Conservation (phyloP, 805 yeast genomes). For the Saccharomycopsis sp. region DNA sequence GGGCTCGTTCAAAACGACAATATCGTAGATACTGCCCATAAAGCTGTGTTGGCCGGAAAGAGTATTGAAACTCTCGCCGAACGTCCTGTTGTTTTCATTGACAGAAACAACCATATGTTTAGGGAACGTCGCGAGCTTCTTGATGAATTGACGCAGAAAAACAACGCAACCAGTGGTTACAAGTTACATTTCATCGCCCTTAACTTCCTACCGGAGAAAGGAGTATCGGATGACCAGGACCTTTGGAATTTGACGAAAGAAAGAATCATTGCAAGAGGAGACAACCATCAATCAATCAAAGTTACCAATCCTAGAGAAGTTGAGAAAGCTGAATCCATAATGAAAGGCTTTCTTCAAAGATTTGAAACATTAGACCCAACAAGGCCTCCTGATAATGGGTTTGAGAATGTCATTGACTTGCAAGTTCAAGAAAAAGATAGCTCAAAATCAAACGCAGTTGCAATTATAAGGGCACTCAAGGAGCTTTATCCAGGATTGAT, state of each 20-base stretch:
- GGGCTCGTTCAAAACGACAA: constrained; percentile 80
- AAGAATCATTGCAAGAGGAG: constrained; percentile 67
- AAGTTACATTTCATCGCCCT: constrained; percentile 54
- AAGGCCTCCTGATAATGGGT: constrained; percentile 53
- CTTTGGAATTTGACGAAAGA: constrained; percentile 47
- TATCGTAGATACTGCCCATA: constrained; percentile 31
- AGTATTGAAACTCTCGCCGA: constrained; percentile 28
- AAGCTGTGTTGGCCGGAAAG: neutral
- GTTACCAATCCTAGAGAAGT: constrained; percentile 35
- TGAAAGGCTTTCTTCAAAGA: constrained; percentile 66
- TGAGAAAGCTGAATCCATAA: constrained; percentile 47
- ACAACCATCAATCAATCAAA: constrained; percentile 81
- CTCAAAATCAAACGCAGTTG: constrained; percentile 42
- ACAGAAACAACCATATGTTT: constrained; percentile 73
- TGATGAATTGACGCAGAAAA: constrained; percentile 30
- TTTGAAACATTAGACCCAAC: constrained; percentile 51
- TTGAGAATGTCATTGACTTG: constrained; percentile 61
- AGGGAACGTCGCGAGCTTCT: constrained; percentile 60
- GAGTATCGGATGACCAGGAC: constrained; percentile 24
- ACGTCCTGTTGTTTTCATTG: constrained; percentile 56
- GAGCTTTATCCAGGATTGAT: constrained; percentile 43
- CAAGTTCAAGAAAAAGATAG: constrained; percentile 37
- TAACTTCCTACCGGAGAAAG: constrained; percentile 45
- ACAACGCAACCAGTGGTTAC: neutral
- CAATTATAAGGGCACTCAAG: constrained; percentile 29